Percentiles rank a stretch among this genome's conserved stretches.
Conservation (phyloP, 257 asterid genomes). For the Solanum verrucosum region DNA sequence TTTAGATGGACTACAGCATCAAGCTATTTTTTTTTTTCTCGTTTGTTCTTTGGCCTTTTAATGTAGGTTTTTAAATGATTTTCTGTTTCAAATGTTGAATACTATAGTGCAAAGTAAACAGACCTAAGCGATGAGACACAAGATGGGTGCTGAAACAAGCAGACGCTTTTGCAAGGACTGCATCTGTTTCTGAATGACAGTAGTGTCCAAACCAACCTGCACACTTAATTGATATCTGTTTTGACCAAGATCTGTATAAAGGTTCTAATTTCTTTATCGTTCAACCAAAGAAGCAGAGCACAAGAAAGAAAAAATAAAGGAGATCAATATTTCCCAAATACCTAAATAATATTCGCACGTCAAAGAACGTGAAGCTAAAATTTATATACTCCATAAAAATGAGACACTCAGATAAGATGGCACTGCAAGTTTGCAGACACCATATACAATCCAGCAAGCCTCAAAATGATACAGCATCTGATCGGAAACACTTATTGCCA, state of each 20-base stretch:
- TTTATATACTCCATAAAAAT: not conserved
- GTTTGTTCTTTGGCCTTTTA: not conserved
- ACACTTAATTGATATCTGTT: not conserved
- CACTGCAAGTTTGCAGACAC: not conserved
- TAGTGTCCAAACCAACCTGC: not conserved
- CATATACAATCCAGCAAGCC: not conserved
- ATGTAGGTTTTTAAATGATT: not conserved
- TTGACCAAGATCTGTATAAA: not conserved
- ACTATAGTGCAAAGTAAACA: not conserved
- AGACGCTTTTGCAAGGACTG: not conserved
- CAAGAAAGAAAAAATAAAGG: not conserved
- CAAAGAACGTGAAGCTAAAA: not conserved
- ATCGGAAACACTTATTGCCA: not conserved
- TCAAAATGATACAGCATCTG: not conserved
- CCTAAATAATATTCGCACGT: not conserved
- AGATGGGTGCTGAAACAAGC: not conserved
- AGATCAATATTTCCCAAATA: not conserved
- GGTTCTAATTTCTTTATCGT: not conserved
- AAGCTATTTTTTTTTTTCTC: not conserved
- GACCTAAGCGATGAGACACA: not conserved
- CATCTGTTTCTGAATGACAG: not conserved
- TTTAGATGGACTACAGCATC: not conserved
- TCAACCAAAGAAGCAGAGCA: not conserved
- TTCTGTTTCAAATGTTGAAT: not conserved
- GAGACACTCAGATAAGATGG: not conserved